Conservation (phyloP, 352 stramenopile species). For the Globisporangium cystogenes region DNA sequence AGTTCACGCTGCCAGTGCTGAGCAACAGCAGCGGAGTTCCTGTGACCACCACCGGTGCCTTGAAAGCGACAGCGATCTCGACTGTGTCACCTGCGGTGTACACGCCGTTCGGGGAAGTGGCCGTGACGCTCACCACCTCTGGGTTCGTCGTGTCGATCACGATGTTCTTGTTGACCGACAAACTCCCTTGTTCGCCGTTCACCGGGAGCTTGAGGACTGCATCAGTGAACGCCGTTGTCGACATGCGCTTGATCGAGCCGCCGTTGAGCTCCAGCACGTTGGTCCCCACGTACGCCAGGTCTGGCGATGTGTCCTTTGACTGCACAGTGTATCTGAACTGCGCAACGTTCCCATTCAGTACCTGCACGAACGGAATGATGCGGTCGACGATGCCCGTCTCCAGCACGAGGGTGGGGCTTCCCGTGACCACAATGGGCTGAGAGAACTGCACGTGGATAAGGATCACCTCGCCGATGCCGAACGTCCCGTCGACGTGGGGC, state of each 20-base stretch:
- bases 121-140: conserved; percentile 33
- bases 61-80: conserved; percentile 47
- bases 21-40: conserved; percentile 39
- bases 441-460: conserved; percentile 74
- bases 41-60: conserved; percentile 52
- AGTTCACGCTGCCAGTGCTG: conserved; percentile 38
- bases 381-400: conserved; percentile 60
- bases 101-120: conserved; percentile 20
- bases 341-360: conserved; percentile 31
- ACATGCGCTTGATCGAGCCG: conserved; percentile 47
- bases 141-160: conserved; percentile 62
- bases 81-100: conserved; percentile 69
- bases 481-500: conserved; percentile 51
- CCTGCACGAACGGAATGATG: conserved; percentile 43
- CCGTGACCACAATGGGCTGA: conserved; percentile 45
- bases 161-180: conserved; percentile 68
- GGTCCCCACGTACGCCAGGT: conserved; percentile 53
- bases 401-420: conserved; percentile 53
- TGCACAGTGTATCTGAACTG: conserved; percentile 78
- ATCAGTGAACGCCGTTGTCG: conserved; percentile 41
- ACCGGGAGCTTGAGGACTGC: conserved; percentile 40
- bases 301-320: conserved; percentile 53
- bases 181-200: conserved; percentile 49
- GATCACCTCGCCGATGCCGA: conserved; percentile 68
- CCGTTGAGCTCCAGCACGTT: conserved; percentile 51